Evolutionary conservation across 345 rosid species (phyloP).

Genomic region (Salix udensis): DNA sequence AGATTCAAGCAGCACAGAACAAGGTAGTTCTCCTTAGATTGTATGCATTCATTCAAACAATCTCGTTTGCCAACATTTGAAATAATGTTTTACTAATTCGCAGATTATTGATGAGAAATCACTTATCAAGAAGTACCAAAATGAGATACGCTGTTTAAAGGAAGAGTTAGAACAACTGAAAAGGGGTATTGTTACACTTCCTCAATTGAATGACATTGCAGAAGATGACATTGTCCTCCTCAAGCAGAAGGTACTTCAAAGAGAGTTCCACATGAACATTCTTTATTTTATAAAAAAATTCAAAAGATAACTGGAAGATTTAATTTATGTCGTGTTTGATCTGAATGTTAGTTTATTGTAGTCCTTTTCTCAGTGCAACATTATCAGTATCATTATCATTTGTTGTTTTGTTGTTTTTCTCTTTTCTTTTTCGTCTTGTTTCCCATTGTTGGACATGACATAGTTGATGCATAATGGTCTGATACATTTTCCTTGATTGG

Average conservation of each 20-base stretch:
- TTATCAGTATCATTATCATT: not conserved
- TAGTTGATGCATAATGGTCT: slow-evolving; percentile 6
- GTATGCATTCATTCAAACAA: slow-evolving; percentile 3
- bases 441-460: not conserved
- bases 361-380: not conserved
- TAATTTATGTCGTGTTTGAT: slow-evolving; percentile 3
- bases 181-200: slow-evolving; percentile 69
- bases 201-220: slow-evolving; percentile 56
- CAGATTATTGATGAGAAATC: slow-evolving; percentile 99
- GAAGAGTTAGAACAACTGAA: slow-evolving; percentile 93
- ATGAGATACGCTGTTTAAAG: slow-evolving; percentile 81
- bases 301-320: slow-evolving; percentile 2
- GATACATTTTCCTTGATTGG: slow-evolving; percentile 18
- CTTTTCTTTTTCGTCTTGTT: not conserved
- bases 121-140: slow-evolving; percentile 93
- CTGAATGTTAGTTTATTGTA: not conserved
- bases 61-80: slow-evolving; percentile 5
- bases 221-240: slow-evolving; percentile 80
- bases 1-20: slow-evolving; percentile 89
- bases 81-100: slow-evolving; percentile 21
- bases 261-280: not conserved
- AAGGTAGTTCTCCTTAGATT: slow-evolving; percentile 45
- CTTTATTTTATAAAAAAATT: not conserved
- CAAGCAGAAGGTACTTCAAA: slow-evolving; percentile 79
- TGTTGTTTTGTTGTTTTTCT: slow-evolving; percentile 3